These are phyloP conservation scores for Sinapis alba DNA, from an alignment of 441 rosid species.

Conservation along the genomic window DNA sequence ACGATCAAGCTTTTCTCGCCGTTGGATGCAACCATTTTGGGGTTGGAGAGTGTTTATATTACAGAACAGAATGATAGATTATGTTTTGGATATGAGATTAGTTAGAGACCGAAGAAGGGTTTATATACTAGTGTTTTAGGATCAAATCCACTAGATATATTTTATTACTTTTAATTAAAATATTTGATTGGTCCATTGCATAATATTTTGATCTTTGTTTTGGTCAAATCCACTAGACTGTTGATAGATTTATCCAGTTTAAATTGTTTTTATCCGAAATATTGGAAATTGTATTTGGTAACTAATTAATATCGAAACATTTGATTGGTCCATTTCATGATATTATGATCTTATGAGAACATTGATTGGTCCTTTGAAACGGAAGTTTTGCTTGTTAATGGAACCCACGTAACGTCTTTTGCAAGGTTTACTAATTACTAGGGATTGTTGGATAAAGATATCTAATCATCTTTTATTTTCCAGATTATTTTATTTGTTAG, in stretches of 20 bases:
- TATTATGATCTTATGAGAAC: constrained; percentile 13
- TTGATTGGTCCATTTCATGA: neutral
- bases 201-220: neutral
- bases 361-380: constrained; percentile 21
- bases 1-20: constrained; percentile 59
- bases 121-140: constrained; percentile 24
- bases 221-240: constrained; percentile 10
- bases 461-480: neutral
- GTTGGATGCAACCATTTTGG: constrained; percentile 47
- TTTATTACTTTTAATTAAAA: no score
- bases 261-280: neutral
- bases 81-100: neutral
- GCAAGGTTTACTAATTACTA: constrained; percentile 13
- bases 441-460: constrained; percentile 10
- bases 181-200: constrained; percentile 10
- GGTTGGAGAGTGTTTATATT: neutral
- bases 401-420: constrained; percentile 17
- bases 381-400: neutral
- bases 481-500: neutral
- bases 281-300: constrained; percentile 19
- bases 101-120: neutral
- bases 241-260: constrained; percentile 11
- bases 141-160: no score
- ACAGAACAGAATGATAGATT: neutral
- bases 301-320: neutral